A percentile compares a stretch with the other conserved stretches of the same genome.
Conservation (phyloP, 306 rosid species). For the Quercus mongolica region DNA sequence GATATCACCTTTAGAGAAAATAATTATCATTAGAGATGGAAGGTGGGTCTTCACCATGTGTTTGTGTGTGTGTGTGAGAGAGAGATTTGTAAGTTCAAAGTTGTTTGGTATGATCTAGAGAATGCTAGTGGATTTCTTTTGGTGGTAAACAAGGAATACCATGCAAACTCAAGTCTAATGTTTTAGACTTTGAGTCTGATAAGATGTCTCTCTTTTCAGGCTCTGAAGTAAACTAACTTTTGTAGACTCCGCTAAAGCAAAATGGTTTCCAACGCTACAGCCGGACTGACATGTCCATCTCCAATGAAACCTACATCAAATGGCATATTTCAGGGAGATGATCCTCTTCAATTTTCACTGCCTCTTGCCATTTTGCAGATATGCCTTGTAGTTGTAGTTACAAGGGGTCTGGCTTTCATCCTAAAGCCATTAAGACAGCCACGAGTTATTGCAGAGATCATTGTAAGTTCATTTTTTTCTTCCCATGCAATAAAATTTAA, state of each 20-base stretch:
- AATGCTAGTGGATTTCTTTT: not conserved
- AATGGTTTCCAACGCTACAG: conserved; percentile 48
- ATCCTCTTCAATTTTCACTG: conserved; percentile 78
- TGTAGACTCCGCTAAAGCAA: not conserved
- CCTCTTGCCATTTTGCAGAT: conserved; percentile 62
- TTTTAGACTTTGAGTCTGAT: not conserved
- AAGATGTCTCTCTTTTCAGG: conserved; percentile 14
- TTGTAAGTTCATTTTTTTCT: conserved; percentile 47
- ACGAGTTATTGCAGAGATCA: conserved; percentile 56
- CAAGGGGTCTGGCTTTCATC: conserved; percentile 50
- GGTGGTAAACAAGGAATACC: not conserved
- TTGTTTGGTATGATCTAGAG: not conserved
- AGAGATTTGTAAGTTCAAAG: not conserved
- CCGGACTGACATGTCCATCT: conserved; percentile 32
- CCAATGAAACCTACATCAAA: conserved; percentile 81
- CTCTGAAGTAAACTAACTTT: conserved; percentile 18
- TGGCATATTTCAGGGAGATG: conserved; percentile 76
- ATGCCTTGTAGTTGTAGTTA: conserved; percentile 36
- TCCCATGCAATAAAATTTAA: not conserved
- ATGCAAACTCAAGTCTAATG: not conserved
- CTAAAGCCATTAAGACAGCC: conserved; percentile 52
- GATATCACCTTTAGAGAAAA: no score
- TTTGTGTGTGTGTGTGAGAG: no score
- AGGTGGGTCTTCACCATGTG: no score
- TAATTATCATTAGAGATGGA: no score